These are phyloP conservation scores for Pseudogymnoascus sp. DNA, from an alignment of 2,329 filamentous ascomycete genomes.

Conservation along the genomic window DNA sequence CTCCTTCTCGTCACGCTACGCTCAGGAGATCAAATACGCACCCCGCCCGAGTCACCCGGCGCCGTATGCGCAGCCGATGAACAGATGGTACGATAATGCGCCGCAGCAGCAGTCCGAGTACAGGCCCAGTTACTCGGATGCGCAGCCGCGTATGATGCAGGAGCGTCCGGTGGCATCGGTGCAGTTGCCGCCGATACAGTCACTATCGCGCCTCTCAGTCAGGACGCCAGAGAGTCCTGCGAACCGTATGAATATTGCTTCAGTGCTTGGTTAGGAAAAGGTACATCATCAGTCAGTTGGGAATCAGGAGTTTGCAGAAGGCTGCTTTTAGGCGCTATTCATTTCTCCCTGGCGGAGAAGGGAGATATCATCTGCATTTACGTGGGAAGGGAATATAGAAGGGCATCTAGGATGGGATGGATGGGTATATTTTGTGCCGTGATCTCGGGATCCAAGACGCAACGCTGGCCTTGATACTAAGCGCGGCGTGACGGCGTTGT, in stretches of 20 bases:
- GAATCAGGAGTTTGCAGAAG: neutral
- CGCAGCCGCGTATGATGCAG: neutral
- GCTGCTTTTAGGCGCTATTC: neutral
- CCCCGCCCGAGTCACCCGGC: neutral
- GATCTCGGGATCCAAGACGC: neutral
- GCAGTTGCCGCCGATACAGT: neutral
- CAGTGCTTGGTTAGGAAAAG: neutral
- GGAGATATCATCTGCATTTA: neutral
- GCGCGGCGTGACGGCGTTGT: neutral
- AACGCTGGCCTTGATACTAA: neutral
- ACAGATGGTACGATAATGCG: neutral
- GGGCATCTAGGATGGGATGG: neutral
- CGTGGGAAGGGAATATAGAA: neutral
- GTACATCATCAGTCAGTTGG: neutral
- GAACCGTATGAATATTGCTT: neutral
- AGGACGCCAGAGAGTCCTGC: neutral
- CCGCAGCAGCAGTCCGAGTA: neutral
- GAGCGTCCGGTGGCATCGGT: neutral
- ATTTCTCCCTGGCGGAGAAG: neutral
- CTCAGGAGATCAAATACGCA: neutral
- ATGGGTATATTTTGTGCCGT: neutral
- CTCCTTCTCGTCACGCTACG: constrained; percentile 16
- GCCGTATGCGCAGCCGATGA: neutral
- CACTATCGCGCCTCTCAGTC: neutral
- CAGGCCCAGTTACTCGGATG: neutral